Conservation (phyloP, 108 stramenopile genomes). For the Conticribra guillardii region DNA sequence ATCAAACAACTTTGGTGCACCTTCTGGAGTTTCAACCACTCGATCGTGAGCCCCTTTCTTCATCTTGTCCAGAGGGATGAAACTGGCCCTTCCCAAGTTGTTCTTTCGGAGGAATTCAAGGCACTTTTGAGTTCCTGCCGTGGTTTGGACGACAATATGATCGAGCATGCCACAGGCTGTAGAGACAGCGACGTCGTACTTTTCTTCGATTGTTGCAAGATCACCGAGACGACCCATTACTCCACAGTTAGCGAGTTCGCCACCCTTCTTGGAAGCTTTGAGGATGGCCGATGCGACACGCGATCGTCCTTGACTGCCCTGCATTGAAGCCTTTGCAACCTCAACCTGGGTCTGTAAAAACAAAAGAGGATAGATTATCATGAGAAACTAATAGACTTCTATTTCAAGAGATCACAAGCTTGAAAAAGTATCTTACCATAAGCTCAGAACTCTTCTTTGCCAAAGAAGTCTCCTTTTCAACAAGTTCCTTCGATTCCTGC, state of each 20-base stretch:
- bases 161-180: slow-evolving; percentile 95
- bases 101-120: slow-evolving; percentile 90
- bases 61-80: slow-evolving; percentile 95
- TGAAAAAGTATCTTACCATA: slow-evolving; percentile 53
- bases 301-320: slow-evolving; percentile 64
- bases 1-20: slow-evolving; percentile 92
- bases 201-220: slow-evolving; percentile 85
- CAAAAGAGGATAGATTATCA: not conserved
- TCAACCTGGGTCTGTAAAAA: slow-evolving; percentile 65
- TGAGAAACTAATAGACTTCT: slow-evolving; percentile 3
- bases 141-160: slow-evolving; percentile 96
- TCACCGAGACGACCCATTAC: slow-evolving; percentile 97
- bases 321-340: slow-evolving; percentile 76
- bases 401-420: not conserved
- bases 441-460: slow-evolving; percentile 58
- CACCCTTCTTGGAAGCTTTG: slow-evolving; percentile 82
- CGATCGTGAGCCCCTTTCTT: slow-evolving; percentile 90
- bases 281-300: slow-evolving; percentile 82
- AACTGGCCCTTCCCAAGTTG: slow-evolving; percentile 94
- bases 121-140: slow-evolving; percentile 92
- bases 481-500: slow-evolving; percentile 61
- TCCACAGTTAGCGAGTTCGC: slow-evolving; percentile 82
- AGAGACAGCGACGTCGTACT: slow-evolving; percentile 97
- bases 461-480: slow-evolving; percentile 53
- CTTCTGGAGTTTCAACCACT: slow-evolving; percentile 84